Evolutionary conservation across 805 yeast genomes (phyloP).

Genomic region (Candida golubevii): DNA sequence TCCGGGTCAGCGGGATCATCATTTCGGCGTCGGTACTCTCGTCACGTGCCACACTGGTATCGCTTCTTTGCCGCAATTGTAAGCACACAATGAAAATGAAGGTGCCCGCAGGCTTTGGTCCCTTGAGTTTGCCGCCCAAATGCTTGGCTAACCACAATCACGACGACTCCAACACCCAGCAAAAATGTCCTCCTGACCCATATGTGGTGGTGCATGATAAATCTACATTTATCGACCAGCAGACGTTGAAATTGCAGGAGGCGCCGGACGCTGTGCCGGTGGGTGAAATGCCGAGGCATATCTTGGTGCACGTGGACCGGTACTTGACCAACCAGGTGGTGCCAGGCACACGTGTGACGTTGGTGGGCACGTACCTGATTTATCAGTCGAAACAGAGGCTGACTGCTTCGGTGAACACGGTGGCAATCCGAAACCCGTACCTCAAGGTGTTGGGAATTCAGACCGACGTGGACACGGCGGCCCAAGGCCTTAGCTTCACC

Average conservation of each 20-base stretch:
- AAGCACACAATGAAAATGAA: slow-evolving; percentile 68
- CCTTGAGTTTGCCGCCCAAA: slow-evolving; percentile 58
- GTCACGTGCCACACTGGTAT: slow-evolving; percentile 81
- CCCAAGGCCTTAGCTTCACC: slow-evolving; percentile 57
- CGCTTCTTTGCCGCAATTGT: slow-evolving; percentile 83
- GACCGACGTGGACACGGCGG: slow-evolving; percentile 71
- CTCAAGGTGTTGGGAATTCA: slow-evolving; percentile 82
- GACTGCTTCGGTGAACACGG: slow-evolving; percentile 41
- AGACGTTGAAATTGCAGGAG: slow-evolving; percentile 88
- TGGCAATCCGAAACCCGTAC: slow-evolving; percentile 92
- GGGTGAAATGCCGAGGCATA: slow-evolving; percentile 97
- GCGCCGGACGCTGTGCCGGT: slow-evolving; percentile 99
- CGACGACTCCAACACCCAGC: slow-evolving; percentile 42
- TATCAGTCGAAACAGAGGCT: slow-evolving; percentile 62
- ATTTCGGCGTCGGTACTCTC: slow-evolving; percentile 85
- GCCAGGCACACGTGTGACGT: slow-evolving; percentile 92
- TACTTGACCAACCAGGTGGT: slow-evolving; percentile 84
- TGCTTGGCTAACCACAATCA: slow-evolving; percentile 51
- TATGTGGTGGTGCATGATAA: slow-evolving; percentile 91
- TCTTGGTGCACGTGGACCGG: slow-evolving; percentile 81
- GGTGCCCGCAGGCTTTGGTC: slow-evolving; percentile 67
- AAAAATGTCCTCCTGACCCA: slow-evolving; percentile 85
- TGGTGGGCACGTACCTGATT: slow-evolving; percentile 89
- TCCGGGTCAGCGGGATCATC: slow-evolving; percentile 87
- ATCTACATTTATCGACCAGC: slow-evolving; percentile 92